phyloP scores from a whole-genome alignment of 2,329 filamentous ascomycete species.

The Fusarium praegraminearum region DNA sequence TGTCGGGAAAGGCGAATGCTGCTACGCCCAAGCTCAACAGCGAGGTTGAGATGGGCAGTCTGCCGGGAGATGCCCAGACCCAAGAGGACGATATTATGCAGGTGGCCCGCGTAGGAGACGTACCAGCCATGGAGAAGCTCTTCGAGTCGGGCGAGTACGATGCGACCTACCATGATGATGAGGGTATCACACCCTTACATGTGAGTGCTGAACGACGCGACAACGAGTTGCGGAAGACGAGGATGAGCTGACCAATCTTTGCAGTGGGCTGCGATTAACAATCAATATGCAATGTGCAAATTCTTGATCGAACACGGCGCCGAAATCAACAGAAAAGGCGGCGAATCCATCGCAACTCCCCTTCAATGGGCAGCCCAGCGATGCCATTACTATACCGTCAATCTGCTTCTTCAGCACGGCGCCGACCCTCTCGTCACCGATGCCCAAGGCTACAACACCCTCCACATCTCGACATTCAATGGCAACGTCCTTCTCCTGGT shows the following conservation, averaged over 20 bases:
- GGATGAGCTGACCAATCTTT: constrained; percentile 26
- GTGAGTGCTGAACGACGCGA: constrained; percentile 63
- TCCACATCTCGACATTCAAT: constrained; percentile 97
- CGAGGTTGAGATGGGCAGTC: constrained; percentile 66
- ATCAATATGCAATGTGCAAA: constrained; percentile 96
- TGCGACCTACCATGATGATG: constrained; percentile 85
- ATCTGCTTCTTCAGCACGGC: constrained; percentile 89
- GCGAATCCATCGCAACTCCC: constrained; percentile 92
- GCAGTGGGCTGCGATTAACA: constrained; percentile 99
- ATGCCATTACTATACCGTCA: constrained; percentile 96
- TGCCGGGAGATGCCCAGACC: constrained; percentile 56
- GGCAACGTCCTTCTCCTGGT: constrained; percentile 92
- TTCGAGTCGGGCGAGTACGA: constrained; percentile 86
- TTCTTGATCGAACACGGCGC: constrained; percentile 88
- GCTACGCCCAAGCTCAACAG: constrained; percentile 68
- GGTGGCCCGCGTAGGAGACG: constrained; percentile 87
- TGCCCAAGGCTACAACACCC: constrained; percentile 95
- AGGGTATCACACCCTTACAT: constrained; percentile 96
- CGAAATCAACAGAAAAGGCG: constrained; percentile 94
- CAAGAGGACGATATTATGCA: constrained; percentile 90
- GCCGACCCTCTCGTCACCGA: constrained; percentile 94
- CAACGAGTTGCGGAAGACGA: background rate
- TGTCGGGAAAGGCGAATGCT: constrained; percentile 65
- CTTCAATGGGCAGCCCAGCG: constrained; percentile 97
- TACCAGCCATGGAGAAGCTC: constrained; percentile 86